Conservation (phyloP, 2,329 filamentous ascomycete genomes). For the Fusarium sp. region DNA sequence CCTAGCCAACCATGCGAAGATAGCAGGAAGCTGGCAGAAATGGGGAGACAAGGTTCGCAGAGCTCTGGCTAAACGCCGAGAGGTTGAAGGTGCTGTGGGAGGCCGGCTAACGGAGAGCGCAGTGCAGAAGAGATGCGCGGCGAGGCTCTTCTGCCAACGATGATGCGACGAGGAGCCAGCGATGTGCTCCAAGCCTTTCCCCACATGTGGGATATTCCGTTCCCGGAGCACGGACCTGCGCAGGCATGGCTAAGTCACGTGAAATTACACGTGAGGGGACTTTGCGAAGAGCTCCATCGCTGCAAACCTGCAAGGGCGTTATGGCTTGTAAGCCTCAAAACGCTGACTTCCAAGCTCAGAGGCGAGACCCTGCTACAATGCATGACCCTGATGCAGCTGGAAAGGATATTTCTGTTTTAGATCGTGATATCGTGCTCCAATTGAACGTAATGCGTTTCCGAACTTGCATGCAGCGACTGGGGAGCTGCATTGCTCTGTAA, state of each 20-base stretch:
- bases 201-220: conserved; percentile 40
- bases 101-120: conserved; percentile 22
- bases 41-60: conserved; percentile 3
- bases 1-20: conserved; percentile 40
- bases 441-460: background rate
- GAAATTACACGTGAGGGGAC: background rate
- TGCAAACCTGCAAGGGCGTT: background rate
- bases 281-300: background rate
- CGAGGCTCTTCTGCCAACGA: conserved; percentile 43
- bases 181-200: conserved; percentile 42
- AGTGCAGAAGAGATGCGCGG: conserved; percentile 37
- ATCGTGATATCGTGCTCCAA: background rate
- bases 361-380: background rate
- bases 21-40: conserved; percentile 28
- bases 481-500: background rate
- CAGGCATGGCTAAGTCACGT: conserved; percentile 24
- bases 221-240: conserved; percentile 23
- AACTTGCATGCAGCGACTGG: background rate
- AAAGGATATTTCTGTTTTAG: background rate
- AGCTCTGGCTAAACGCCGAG: conserved; percentile 22
- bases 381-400: background rate
- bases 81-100: conserved; percentile 23
- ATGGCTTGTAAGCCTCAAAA: background rate
- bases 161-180: conserved; percentile 47
- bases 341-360: background rate